A percentile compares a stretch with the other conserved stretches of the same genome.
These are phyloP conservation scores for Aspergillus cejpii DNA, from an alignment of 2,329 filamentous ascomycete genomes.

Conservation along the genomic window DNA sequence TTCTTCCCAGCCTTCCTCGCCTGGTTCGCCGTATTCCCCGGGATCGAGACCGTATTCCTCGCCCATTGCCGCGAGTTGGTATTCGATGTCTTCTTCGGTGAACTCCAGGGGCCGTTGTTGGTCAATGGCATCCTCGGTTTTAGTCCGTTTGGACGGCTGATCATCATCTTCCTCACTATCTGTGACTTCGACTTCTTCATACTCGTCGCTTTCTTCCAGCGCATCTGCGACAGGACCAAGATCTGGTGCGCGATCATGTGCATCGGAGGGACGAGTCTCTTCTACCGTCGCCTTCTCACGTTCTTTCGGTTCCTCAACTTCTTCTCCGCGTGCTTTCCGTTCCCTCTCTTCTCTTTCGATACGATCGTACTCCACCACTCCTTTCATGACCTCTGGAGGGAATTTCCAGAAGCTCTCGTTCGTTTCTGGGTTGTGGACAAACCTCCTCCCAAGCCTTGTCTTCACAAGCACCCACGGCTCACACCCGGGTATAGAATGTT, in stretches of 20 bases:
- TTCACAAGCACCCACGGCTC: slow-evolving; percentile 89
- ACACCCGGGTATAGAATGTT: slow-evolving; percentile 69
- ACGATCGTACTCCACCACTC: slow-evolving; percentile 59
- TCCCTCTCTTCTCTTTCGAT: slow-evolving; percentile 65
- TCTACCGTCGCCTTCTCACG: slow-evolving; percentile 3
- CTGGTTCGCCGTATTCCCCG: slow-evolving; percentile 64
- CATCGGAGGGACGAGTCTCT: slow-evolving; percentile 7
- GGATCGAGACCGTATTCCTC: slow-evolving; percentile 73
- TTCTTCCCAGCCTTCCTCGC: slow-evolving; percentile 57
- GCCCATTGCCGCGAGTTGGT: slow-evolving; percentile 83
- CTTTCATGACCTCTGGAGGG: slow-evolving; percentile 76
- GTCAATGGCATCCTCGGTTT: slow-evolving; percentile 47
- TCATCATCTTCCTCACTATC: slow-evolving; percentile 51
- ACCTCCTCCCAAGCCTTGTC: slow-evolving; percentile 81
- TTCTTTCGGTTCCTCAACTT: slow-evolving; percentile 15
- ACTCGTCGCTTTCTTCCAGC: slow-evolving; percentile 59
- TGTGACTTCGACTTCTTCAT: slow-evolving; percentile 70
- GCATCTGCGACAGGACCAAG: slow-evolving; percentile 28
- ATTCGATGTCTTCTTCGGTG: slow-evolving; percentile 89
- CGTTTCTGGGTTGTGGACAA: slow-evolving; percentile 81
- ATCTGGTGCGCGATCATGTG: slow-evolving; percentile 12
- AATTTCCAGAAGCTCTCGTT: slow-evolving; percentile 94
- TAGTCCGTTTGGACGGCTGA: slow-evolving; percentile 48
- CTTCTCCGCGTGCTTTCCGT: slow-evolving; percentile 43
- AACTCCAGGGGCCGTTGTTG: slow-evolving; percentile 62